Evolutionary conservation across 1,139 yeast genomes (phyloP).

Genomic region (Yamadazyma spencermartinsiae): DNA sequence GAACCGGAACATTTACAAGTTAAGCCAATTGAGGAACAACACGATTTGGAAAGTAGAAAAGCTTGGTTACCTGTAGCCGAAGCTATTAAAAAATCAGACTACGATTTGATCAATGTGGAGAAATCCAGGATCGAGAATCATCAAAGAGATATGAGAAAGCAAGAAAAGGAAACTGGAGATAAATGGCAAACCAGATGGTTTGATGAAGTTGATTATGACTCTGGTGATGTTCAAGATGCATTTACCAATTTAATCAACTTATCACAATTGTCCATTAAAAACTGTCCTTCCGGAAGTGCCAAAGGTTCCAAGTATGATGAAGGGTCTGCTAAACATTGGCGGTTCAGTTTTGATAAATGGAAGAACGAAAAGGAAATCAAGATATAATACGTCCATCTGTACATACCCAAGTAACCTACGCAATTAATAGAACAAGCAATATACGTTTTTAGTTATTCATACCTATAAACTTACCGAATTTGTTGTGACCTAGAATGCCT

Average conservation of each 20-base stretch:
- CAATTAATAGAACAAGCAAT: no score
- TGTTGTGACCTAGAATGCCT: slow-evolving; percentile 56
- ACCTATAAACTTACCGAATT: no score
- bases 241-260: slow-evolving; percentile 53
- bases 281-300: slow-evolving; percentile 67
- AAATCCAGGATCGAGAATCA: slow-evolving; percentile 77
- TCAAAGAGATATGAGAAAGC: slow-evolving; percentile 77
- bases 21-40: slow-evolving; percentile 76
- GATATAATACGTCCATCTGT: slow-evolving; percentile 21
- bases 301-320: slow-evolving; percentile 52
- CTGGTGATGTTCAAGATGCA: slow-evolving; percentile 21
- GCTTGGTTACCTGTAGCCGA: slow-evolving; percentile 89
- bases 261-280: slow-evolving; percentile 58
- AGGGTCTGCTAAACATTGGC: slow-evolving; percentile 64
- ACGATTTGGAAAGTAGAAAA: slow-evolving; percentile 71
- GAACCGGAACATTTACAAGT: slow-evolving; percentile 62
- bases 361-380: slow-evolving; percentile 58
- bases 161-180: slow-evolving; percentile 61
- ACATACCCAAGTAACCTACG: no score
- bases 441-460: no score
- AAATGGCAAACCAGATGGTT: slow-evolving; percentile 84
- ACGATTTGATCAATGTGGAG: slow-evolving; percentile 68
- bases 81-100: slow-evolving; percentile 77
- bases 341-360: slow-evolving; percentile 57
- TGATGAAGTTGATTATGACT: slow-evolving; percentile 49